A percentile compares a stretch with the other conserved stretches of the same genome.
Conservation (phyloP, 176 grass and related monocot species). For the Elymus sibiricus region DNA sequence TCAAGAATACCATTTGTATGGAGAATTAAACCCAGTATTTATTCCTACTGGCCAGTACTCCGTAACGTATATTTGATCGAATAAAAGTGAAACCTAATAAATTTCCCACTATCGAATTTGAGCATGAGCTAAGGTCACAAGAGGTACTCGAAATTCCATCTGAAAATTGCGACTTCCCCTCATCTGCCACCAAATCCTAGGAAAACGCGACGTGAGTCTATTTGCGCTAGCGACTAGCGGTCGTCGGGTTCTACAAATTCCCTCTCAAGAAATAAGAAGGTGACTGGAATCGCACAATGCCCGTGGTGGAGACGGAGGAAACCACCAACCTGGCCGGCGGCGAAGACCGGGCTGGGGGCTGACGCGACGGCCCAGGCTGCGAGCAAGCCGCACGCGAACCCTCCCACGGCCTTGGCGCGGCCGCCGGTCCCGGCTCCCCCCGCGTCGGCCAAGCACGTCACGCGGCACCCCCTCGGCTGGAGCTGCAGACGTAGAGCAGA, state of each 20-base stretch:
- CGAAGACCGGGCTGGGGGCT: conserved; percentile 56
- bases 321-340: conserved; percentile 67
- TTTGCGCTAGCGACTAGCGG: not conserved
- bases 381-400: conserved; percentile 74
- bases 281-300: not conserved
- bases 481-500: not conserved
- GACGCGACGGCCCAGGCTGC: conserved; percentile 69
- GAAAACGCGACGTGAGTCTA: not conserved
- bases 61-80: not conserved
- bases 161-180: not conserved
- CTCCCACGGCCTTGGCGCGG: conserved; percentile 31
- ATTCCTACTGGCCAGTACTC: not conserved
- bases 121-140: not conserved
- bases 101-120: not conserved
- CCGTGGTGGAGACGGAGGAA: not conserved
- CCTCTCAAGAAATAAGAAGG: not conserved
- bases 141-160: not conserved
- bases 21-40: not conserved
- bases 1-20: not conserved
- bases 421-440: not conserved
- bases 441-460: conserved; percentile 32
- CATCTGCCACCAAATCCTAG: not conserved
- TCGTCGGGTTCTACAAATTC: not conserved
- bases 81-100: not conserved
- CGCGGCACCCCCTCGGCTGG: conserved; percentile 24